phyloP scores from a whole-genome alignment of 805 yeast species.

The Candida nitratophila region DNA sequence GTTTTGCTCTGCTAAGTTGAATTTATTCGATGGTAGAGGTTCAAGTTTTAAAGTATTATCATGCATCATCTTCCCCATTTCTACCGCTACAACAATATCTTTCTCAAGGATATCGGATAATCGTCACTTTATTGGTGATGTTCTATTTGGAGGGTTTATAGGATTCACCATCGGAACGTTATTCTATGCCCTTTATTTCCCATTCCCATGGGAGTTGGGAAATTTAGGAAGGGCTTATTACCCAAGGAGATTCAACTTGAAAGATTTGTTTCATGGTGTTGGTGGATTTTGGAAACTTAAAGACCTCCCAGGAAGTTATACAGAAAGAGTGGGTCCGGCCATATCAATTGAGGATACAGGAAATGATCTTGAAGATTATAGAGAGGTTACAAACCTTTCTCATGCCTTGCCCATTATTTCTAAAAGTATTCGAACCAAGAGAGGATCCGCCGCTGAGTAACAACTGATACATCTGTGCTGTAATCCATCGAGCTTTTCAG shows the following conservation, averaged over 20 bases:
- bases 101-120: constrained; percentile 42
- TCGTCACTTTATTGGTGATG: constrained; percentile 35
- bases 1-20: constrained; percentile 27
- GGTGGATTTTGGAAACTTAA: constrained; percentile 32
- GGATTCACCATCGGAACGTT: constrained; percentile 28
- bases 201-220: constrained; percentile 21
- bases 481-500: too few relatives aligned
- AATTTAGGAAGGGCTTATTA: constrained; percentile 34
- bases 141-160: constrained; percentile 30
- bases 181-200: constrained; percentile 36
- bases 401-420: too few relatives aligned
- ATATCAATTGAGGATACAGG: not conserved
- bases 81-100: constrained; percentile 28
- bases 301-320: constrained; percentile 22
- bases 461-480: too few relatives aligned
- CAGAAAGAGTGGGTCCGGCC: constrained; percentile 14
- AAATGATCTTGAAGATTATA: not conserved
- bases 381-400: not conserved
- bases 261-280: constrained; percentile 17
- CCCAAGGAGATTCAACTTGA: constrained; percentile 31
- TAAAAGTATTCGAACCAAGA: too few relatives aligned
- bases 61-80: constrained; percentile 27
- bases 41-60: constrained; percentile 26
- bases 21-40: constrained; percentile 30
- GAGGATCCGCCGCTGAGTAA: too few relatives aligned